Conservation (phyloP, 306 rosid species). For the Lupinus albus region DNA sequence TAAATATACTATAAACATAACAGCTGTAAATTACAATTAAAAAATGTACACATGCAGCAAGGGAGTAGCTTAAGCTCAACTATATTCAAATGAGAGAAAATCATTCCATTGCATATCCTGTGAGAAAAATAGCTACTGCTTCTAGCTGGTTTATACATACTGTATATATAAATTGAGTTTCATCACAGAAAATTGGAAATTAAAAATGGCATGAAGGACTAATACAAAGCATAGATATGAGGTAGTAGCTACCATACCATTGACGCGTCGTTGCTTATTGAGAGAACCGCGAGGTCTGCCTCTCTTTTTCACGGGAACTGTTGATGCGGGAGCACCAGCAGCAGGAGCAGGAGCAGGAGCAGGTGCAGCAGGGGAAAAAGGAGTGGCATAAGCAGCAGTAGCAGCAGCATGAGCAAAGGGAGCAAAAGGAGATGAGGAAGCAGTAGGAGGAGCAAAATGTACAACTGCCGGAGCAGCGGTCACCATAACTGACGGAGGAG, state of each 20-base stretch:
- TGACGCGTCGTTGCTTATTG: slow-evolving; percentile 51
- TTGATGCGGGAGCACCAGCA: slow-evolving; percentile 43
- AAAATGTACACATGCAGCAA: neutral
- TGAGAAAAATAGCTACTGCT: no score
- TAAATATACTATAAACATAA: slow-evolving; percentile 9
- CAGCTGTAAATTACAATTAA: neutral
- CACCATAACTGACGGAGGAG: slow-evolving; percentile 12
- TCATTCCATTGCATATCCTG: no score
- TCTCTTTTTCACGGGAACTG: slow-evolving; percentile 57
- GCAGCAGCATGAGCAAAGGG: neutral
- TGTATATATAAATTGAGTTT: no score
- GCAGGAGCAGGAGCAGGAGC: no score
- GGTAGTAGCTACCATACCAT: neutral
- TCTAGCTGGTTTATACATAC: no score
- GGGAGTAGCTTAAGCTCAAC: no score
- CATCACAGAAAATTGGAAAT: no score
- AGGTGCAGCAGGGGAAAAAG: neutral
- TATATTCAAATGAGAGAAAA: no score
- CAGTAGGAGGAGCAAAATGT: neutral
- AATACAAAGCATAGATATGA: no score
- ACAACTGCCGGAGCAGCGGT: neutral
- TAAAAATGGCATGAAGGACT: no score
- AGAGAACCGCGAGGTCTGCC: slow-evolving; percentile 78
- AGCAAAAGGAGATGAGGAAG: neutral
- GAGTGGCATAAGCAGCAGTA: neutral